phyloP scores from a whole-genome alignment of 1,284 basidiomycete genomes.

The Ustilago shanxiensis region DNA sequence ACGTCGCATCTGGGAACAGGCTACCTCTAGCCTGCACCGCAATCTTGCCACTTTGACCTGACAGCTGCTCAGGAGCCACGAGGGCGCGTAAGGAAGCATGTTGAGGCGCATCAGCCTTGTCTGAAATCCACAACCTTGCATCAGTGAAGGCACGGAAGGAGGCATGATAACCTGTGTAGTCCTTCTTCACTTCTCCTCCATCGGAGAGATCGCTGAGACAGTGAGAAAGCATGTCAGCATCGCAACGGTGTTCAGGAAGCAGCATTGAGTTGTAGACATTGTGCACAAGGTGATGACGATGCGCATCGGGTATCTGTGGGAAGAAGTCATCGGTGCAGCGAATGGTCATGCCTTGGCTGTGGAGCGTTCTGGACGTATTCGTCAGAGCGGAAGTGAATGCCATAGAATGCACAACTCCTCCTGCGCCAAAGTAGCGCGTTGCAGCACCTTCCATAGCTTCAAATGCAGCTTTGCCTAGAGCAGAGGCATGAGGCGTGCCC shows the following conservation, averaged over 20 bases:
- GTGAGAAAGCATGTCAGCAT: conserved; percentile 66
- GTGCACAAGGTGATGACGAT: conserved; percentile 63
- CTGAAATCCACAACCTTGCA: conserved; percentile 40
- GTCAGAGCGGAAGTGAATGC: conserved; percentile 25
- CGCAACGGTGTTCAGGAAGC: conserved; percentile 45
- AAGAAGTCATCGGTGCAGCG: conserved; percentile 62
- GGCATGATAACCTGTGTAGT: conserved; percentile 54
- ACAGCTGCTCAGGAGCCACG: conserved; percentile 10
- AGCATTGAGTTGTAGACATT: conserved; percentile 57
- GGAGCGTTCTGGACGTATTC: conserved; percentile 39
- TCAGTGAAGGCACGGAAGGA: conserved; percentile 60
- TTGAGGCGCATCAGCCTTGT: conserved; percentile 23
- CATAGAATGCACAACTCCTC: conserved; percentile 66
- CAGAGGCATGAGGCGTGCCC: neutral
- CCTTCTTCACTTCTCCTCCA: conserved; percentile 10
- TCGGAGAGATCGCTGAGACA: conserved; percentile 21
- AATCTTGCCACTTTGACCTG: neutral
- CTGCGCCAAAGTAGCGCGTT: conserved; percentile 47
- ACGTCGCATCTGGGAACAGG: conserved; percentile 9
- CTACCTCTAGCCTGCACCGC: conserved; percentile 16
- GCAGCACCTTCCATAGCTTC: conserved; percentile 56
- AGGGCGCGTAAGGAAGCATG: conserved; percentile 20
- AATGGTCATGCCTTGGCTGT: conserved; percentile 26
- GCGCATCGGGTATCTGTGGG: conserved; percentile 58
- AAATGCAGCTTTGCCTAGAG: conserved; percentile 19